Base-by-base conservation (phyloP, 805 yeast genomes). In the Kodamaea nitidulidarum region DNA sequence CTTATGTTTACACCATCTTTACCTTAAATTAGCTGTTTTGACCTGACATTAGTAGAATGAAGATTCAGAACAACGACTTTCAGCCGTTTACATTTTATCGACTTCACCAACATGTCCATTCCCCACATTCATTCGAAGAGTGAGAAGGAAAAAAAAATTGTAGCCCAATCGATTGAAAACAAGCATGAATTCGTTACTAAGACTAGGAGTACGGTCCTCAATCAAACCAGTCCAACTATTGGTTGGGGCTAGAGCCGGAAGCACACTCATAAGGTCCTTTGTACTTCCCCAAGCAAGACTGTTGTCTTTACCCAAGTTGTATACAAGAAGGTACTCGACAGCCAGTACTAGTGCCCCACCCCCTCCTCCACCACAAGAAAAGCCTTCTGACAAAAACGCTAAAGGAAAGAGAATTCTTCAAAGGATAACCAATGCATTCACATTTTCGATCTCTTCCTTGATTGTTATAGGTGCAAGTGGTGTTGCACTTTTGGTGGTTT, bases 391-490 rank as follows among this genome's bases (percentile, higher is more conserved):
- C 39, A 65, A 61, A 36, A 58, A 67, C 48, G 65, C 61, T 21
- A 64, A 70, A 52, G 67, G 72, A 35, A 52, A 53, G 37, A 60
- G 67, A 25, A 43, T 75, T 32, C 74, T 75, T 60, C 63, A 67
- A 18, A 65, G 67, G 26, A 52, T 81, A 12, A 71, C 73, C 38
- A 65, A 81, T 32, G 80, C 80, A 10, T 65, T 81, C 14, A 78
- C 84, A 4, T 82, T 83, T 45, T 66, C 82, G 5, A 57, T 75
- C 7, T 78, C 88, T 3, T 71, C 86, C 0, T 56, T 75, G 2
- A 54, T 84, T 21, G 87, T 85, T 0, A 49, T 82, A 7, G 86
- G 84, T 3, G 88, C 88, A 2, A 55, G 79, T 2, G 88, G 84
- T 11, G 66, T 84, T 7, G 78, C 91, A 0, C 80, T 33, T 59